These are phyloP conservation scores for Aegilops tauschii DNA, from an alignment of 176 grass and related monocot species.

Conservation along the genomic window DNA sequence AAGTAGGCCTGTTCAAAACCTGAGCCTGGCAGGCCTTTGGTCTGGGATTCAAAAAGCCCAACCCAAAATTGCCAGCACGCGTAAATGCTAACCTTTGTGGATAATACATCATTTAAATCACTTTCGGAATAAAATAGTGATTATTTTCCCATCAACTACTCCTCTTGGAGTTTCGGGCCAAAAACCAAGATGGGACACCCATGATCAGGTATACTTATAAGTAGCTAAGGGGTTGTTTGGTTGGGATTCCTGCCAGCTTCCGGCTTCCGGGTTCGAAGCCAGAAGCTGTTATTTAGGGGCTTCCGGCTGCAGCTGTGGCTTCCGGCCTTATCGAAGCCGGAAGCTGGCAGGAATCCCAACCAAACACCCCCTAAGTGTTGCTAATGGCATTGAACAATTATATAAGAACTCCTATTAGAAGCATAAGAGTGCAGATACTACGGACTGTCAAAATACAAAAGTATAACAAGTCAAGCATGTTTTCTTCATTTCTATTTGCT, in stretches of 20 bases:
- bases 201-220: background rate
- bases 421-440: slow-evolving; percentile 13
- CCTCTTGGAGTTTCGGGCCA: background rate
- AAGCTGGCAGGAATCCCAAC: too few species aligned
- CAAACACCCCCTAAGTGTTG: background rate
- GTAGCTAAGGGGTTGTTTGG: background rate
- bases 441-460: background rate
- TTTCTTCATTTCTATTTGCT: background rate
- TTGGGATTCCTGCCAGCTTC: too few species aligned
- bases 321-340: too few species aligned
- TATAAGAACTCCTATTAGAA: background rate
- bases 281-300: too few species aligned
- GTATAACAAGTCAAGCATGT: slow-evolving; percentile 5
- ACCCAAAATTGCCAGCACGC: background rate
- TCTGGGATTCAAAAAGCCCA: background rate
- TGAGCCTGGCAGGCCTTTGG: background rate
- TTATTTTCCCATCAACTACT: background rate
- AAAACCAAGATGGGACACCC: background rate
- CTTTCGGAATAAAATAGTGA: background rate
- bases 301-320: too few species aligned
- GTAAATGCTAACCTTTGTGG: background rate
- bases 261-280: too few species aligned
- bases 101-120: background rate
- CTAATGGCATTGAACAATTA: background rate
- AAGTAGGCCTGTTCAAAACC: background rate